phyloP scores from a whole-genome alignment of 2,329 filamentous ascomycete genomes.

The Epicoccum nigrum region DNA sequence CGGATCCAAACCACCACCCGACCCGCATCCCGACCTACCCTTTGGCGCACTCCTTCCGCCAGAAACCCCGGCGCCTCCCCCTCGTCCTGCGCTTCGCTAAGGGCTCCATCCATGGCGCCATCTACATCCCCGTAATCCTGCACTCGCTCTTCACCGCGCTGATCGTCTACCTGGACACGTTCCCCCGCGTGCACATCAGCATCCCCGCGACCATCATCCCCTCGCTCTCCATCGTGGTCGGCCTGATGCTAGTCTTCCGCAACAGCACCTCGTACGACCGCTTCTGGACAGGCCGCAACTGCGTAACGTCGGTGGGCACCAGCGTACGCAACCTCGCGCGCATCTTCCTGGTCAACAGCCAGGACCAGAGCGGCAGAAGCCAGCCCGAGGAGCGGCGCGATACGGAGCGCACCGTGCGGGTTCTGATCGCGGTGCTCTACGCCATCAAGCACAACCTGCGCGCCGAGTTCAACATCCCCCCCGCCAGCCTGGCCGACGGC shows the following conservation, averaged over 20 bases:
- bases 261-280: slow-evolving; percentile 69
- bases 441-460: slow-evolving; percentile 69
- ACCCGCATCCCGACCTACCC: slow-evolving; percentile 50
- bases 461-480: slow-evolving; percentile 62
- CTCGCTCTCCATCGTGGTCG: slow-evolving; percentile 68
- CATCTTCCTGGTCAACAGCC: slow-evolving; percentile 59
- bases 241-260: slow-evolving; percentile 70
- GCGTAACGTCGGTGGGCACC: slow-evolving; percentile 64
- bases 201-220: slow-evolving; percentile 67
- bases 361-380: slow-evolving; percentile 27
- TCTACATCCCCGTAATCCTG: slow-evolving; percentile 62
- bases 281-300: slow-evolving; percentile 67
- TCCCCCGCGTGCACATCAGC: slow-evolving; percentile 57
- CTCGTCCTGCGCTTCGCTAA: slow-evolving; percentile 69
- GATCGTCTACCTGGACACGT: slow-evolving; percentile 63
- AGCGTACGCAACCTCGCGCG: slow-evolving; percentile 65
- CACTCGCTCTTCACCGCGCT: slow-evolving; percentile 65
- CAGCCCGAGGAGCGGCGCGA: slow-evolving; percentile 57
- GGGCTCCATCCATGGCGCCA: slow-evolving; percentile 66
- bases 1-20: background rate
- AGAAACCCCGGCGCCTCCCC: slow-evolving; percentile 63
- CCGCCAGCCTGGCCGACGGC: slow-evolving; percentile 29
- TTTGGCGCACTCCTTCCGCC: slow-evolving; percentile 52
- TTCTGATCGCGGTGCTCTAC: slow-evolving; percentile 66
- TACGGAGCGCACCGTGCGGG: slow-evolving; percentile 64